Evolutionary conservation across 2,329 filamentous ascomycete species (phyloP).

Genomic region (Botryotinia narcissicola): DNA sequence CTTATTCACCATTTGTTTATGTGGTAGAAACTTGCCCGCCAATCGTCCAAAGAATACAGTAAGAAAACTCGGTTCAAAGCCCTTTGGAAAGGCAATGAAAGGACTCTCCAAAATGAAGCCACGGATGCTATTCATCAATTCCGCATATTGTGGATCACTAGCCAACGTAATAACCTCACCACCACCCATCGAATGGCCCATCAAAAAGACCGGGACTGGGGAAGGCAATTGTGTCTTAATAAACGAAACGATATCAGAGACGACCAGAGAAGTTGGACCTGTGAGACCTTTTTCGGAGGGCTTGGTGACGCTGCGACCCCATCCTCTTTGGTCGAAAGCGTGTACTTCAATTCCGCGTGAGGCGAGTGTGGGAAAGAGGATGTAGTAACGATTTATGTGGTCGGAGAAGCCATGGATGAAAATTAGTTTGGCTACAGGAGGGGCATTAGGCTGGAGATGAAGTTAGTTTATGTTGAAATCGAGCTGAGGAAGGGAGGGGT

Average conservation of each 20-base stretch:
- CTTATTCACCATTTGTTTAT: slow-evolving; percentile 61
- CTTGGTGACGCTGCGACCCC: slow-evolving; percentile 70
- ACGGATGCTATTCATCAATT: slow-evolving; percentile 58
- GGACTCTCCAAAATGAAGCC: slow-evolving; percentile 78
- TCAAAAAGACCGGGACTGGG: slow-evolving; percentile 68
- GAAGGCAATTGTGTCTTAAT: slow-evolving; percentile 57
- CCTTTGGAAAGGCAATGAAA: slow-evolving; percentile 69
- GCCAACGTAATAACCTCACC: slow-evolving; percentile 67
- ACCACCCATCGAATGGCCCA: slow-evolving; percentile 92
- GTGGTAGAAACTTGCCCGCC: slow-evolving; percentile 65
- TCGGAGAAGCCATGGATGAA: slow-evolving; percentile 91
- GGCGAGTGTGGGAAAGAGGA: slow-evolving; percentile 70
- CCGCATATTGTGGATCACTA: slow-evolving; percentile 49
- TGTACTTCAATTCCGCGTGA: slow-evolving; percentile 70
- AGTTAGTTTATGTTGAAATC: slow-evolving; percentile 10
- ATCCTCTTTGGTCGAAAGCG: slow-evolving; percentile 83
- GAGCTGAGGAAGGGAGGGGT: not conserved
- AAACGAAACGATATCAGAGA: slow-evolving; percentile 77
- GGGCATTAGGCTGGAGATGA: slow-evolving; percentile 31
- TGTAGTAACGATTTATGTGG: slow-evolving; percentile 74
- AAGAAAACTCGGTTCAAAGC: slow-evolving; percentile 59
- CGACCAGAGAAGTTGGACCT: slow-evolving; percentile 69
- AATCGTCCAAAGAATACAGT: slow-evolving; percentile 66
- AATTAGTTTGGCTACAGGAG: slow-evolving; percentile 65
- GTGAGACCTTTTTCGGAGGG: slow-evolving; percentile 66